phyloP scores from a whole-genome alignment of 2,329 filamentous ascomycete species.

The Metarhizium guizhouense region DNA sequence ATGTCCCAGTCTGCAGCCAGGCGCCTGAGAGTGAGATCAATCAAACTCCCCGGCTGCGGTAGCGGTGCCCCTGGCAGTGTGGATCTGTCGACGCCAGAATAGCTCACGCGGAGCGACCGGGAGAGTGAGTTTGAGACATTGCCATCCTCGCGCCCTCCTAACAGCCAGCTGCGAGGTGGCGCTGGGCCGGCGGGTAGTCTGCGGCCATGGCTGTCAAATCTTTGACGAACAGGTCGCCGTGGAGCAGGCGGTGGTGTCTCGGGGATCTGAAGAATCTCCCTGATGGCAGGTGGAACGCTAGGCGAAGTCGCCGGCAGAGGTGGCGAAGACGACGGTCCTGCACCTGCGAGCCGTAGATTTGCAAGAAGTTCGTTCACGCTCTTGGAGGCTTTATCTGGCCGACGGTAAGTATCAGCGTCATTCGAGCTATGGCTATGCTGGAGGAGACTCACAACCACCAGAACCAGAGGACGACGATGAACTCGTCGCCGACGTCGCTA shows the following conservation, averaged over 20 bases:
- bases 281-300: conserved; percentile 51
- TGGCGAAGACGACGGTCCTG: conserved; percentile 17
- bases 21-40: conserved; percentile 39
- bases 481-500: conserved; percentile 37
- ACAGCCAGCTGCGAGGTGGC: conserved; percentile 48
- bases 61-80: conserved; percentile 36
- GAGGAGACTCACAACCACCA: conserved; percentile 16
- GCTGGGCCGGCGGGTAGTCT: conserved; percentile 49
- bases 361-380: conserved; percentile 54
- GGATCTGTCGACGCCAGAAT: conserved; percentile 11
- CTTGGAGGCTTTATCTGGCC: conserved; percentile 17
- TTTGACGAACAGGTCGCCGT: conserved; percentile 31
- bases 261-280: conserved; percentile 49
- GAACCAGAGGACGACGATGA: conserved; percentile 16
- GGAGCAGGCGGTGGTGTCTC: conserved; percentile 45
- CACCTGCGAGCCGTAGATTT: conserved; percentile 40
- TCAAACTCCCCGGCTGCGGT: conserved; percentile 38
- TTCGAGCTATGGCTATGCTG: neutral
- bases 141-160: conserved; percentile 15
- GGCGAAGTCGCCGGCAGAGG: conserved; percentile 28
- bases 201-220: conserved; percentile 37
- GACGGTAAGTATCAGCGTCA: neutral
- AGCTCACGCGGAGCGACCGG: conserved; percentile 13
- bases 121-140: conserved; percentile 7
- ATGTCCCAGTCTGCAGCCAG: conserved; percentile 47